These are phyloP conservation scores for Pseudogymnoascus sp. DNA, from an alignment of 2,329 filamentous ascomycete species.

Conservation along the genomic window DNA sequence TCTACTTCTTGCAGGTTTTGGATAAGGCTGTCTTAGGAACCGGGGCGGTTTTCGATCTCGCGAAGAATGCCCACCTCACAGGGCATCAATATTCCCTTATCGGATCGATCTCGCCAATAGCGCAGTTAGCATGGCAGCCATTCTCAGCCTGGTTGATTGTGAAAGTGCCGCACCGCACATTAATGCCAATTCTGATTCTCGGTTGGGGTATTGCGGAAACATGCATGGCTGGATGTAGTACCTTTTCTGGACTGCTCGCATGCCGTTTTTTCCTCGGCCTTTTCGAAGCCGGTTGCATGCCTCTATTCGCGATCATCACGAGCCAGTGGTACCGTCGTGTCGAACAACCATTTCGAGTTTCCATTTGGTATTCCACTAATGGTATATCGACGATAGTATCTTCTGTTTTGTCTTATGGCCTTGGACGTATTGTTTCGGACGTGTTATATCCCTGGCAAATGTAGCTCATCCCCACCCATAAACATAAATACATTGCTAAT, in stretches of 20 bases:
- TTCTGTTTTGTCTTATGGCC: constrained; percentile 44
- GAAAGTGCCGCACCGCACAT: constrained; percentile 43
- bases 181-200: constrained; percentile 36
- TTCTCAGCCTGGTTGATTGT: constrained; percentile 41
- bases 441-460: constrained; percentile 51
- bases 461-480: constrained; percentile 36
- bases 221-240: constrained; percentile 40
- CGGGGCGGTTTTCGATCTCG: constrained; percentile 41
- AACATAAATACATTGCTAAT: constrained; percentile 26
- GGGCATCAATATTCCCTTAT: constrained; percentile 41
- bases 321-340: constrained; percentile 46
- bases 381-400: constrained; percentile 41
- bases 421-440: constrained; percentile 44
- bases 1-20: constrained; percentile 44
- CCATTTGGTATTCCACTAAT: constrained; percentile 52
- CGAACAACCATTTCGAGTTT: constrained; percentile 50
- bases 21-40: constrained; percentile 29
- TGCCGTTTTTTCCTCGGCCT: constrained; percentile 42
- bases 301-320: constrained; percentile 46
- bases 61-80: constrained; percentile 34
- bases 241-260: constrained; percentile 40
- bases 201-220: constrained; percentile 33
- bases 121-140: constrained; percentile 32
- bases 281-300: constrained; percentile 46
- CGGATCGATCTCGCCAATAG: constrained; percentile 41